Evolutionary conservation across 2,329 filamentous ascomycete genomes (phyloP), one percentile per base, ranked within the genome.

Genomic region (Trichoderma sp.): DNA sequence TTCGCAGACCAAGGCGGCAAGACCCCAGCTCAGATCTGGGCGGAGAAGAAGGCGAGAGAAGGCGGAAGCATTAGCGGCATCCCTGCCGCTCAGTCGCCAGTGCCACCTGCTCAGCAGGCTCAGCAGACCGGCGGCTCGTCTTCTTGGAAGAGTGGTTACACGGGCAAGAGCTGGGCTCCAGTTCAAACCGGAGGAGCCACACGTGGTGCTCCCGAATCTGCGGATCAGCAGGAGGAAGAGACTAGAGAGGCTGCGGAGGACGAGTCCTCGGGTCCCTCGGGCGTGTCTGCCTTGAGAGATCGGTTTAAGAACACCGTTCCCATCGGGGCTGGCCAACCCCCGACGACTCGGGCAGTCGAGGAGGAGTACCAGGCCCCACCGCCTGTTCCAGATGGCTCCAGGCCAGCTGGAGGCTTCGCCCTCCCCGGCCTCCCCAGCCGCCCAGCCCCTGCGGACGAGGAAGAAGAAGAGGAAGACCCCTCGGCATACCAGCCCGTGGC

Each of bases 1-100:
- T 99, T 98, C 84, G 96, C 96, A 18, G 95, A 98, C 76, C 86
- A 97, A 81, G 95, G 93, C 74, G 96, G 96, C 74, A 99, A 98
- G 86, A 98, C 96, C 6, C 96, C 96, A 7, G 95, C 96, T 34
- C 96, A 99, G 81, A 84, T 97, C 43, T 99, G 96, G 96, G 95
- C 95, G 0, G 96, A 99, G 85, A 97, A 95, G 85, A 98, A 98
- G 85, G 95, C 93, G 47, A 91, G 90, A 73, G 90, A 96, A 80
- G 91, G 88, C 60, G 84, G 84, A 53, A 75, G 76, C 72, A 75
- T 76, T 71, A 69, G 84, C 80, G 81, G 85, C 65, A 80, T 84
- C 24, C 79, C 87, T 57, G 78, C 83, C 67, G 79, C 84, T 28
- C 74, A 82, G 7, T 77, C 82, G 3, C 78, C 87, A n/a, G 82